Evolutionary conservation across 768 basidiomycete species (phyloP).

Genomic region (Pleurotus pulmonarius): DNA sequence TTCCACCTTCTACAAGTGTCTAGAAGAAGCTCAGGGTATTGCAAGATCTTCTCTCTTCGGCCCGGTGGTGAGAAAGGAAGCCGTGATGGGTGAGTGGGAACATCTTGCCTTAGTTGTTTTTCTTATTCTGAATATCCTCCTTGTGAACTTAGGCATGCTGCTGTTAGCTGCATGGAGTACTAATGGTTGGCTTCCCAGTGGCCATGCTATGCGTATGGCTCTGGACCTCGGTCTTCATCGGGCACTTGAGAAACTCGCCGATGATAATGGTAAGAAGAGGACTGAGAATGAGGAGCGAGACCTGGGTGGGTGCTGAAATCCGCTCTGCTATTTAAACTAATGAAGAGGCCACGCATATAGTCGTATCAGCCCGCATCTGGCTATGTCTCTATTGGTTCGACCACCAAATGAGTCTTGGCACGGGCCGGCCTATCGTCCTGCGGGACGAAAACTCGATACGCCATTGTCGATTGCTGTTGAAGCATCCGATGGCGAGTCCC

Average conservation of each 20-base stretch:
- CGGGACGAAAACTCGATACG: constrained; percentile 86
- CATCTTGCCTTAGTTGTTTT: constrained; percentile 12
- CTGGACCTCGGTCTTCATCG: constrained; percentile 90
- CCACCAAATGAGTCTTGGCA: constrained; percentile 83
- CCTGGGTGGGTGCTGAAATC: constrained; percentile 48
- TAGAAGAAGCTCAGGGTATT: constrained; percentile 95
- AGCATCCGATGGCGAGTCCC: constrained; percentile 82
- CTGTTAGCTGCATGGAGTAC: constrained; percentile 91
- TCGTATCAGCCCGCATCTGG: constrained; percentile 93
- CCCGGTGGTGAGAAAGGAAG: constrained; percentile 91
- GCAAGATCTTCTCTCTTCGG: constrained; percentile 92
- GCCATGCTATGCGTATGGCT: constrained; percentile 96
- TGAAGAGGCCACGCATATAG: constrained; percentile 29
- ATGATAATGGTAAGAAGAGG: constrained; percentile 53
- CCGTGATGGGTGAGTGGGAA: constrained; percentile 70
- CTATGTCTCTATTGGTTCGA: constrained; percentile 88
- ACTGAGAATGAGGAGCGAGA: constrained; percentile 85
- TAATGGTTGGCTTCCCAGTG: constrained; percentile 92
- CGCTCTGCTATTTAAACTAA: constrained; percentile 7
- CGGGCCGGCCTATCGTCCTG: constrained; percentile 85
- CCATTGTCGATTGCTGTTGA: constrained; percentile 77
- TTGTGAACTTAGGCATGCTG: constrained; percentile 65
- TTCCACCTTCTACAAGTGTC: constrained; percentile 83
- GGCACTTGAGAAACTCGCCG: constrained; percentile 87
- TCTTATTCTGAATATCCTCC: constrained; percentile 3